Percentiles rank a stretch among this genome's conserved stretches.
These are phyloP conservation scores for Mallotus nudiflorus DNA, from an alignment of 345 rosid species.

Conservation along the genomic window DNA sequence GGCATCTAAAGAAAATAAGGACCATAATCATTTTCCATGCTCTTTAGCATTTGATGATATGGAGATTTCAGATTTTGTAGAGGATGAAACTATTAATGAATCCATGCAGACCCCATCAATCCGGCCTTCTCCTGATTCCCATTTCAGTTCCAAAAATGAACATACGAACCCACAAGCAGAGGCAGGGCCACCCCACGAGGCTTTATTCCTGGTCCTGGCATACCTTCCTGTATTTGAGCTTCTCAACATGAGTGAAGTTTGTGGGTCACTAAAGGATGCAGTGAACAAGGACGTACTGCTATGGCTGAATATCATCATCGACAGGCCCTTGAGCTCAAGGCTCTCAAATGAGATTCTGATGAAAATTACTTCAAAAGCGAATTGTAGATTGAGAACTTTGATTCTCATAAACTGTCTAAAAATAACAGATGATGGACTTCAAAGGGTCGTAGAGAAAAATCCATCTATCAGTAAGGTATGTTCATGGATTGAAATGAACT, in stretches of 20 bases:
- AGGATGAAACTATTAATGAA: slow-evolving; percentile 4
- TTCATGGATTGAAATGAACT: not conserved
- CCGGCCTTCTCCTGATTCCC: slow-evolving; percentile 1
- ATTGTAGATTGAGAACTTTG: slow-evolving; percentile 52
- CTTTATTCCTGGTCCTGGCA: slow-evolving; percentile 54
- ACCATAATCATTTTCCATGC: no score
- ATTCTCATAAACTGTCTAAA: slow-evolving; percentile 44
- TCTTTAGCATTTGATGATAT: not conserved
- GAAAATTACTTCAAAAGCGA: slow-evolving; percentile 46
- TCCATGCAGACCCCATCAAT: slow-evolving; percentile 3
- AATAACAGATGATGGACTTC: slow-evolving; percentile 66
- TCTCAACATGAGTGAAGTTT: slow-evolving; percentile 50
- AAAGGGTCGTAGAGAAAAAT: slow-evolving; percentile 45
- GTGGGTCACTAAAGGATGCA: slow-evolving; percentile 49
- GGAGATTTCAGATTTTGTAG: not conserved
- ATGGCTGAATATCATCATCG: slow-evolving; percentile 52
- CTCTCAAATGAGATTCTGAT: slow-evolving; percentile 50
- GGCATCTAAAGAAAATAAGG: not conserved
- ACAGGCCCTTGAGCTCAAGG: slow-evolving; percentile 45
- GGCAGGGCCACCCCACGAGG: slow-evolving; percentile 52
- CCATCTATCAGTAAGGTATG: slow-evolving; percentile 63
- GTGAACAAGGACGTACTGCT: slow-evolving; percentile 46
- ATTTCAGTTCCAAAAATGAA: not conserved
- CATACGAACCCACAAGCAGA: not conserved
- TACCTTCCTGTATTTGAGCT: slow-evolving; percentile 64